Evolutionary conservation across 352 stramenopile species (phyloP).

Genomic region (Globisporangium alternatum): DNA sequence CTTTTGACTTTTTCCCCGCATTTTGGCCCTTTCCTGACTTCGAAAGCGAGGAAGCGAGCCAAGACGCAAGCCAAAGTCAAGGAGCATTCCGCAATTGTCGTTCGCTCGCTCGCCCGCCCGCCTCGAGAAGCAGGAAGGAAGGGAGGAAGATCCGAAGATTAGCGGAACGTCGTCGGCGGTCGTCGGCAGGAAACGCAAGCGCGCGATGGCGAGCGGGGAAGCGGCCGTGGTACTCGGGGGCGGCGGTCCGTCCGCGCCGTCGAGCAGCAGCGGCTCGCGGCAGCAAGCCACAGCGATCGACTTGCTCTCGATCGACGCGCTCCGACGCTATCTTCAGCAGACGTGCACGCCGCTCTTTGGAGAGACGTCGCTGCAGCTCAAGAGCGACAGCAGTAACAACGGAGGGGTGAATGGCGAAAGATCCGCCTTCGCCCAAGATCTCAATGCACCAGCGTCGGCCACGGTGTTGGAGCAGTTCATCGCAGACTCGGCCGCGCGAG

Average conservation of each 20-base stretch:
- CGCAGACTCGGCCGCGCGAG: slow-evolving; percentile 47
- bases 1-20: neutral
- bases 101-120: slow-evolving; percentile 5
- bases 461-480: slow-evolving; percentile 71
- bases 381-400: slow-evolving; percentile 17
- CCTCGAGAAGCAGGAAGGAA: slow-evolving; percentile 7
- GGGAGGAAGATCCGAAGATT: slow-evolving; percentile 17
- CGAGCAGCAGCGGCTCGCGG: slow-evolving; percentile 20
- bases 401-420: neutral
- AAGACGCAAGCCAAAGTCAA: neutral
- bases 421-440: slow-evolving; percentile 38
- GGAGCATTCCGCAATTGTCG: slow-evolving; percentile 13
- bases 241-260: slow-evolving; percentile 4
- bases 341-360: slow-evolving; percentile 70
- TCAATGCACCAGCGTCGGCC: slow-evolving; percentile 29
- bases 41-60: neutral
- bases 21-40: neutral
- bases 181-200: slow-evolving; percentile 18
- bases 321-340: slow-evolving; percentile 60
- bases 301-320: slow-evolving; percentile 38
- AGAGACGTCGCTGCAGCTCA: slow-evolving; percentile 35
- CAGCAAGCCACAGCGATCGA: slow-evolving; percentile 28
- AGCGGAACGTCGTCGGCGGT: slow-evolving; percentile 19
- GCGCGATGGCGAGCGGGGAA: slow-evolving; percentile 13
- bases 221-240: slow-evolving; percentile 7